Conservation (phyloP, 2,329 filamentous ascomycete species). For the Arthrobotrys entomopaga region DNA sequence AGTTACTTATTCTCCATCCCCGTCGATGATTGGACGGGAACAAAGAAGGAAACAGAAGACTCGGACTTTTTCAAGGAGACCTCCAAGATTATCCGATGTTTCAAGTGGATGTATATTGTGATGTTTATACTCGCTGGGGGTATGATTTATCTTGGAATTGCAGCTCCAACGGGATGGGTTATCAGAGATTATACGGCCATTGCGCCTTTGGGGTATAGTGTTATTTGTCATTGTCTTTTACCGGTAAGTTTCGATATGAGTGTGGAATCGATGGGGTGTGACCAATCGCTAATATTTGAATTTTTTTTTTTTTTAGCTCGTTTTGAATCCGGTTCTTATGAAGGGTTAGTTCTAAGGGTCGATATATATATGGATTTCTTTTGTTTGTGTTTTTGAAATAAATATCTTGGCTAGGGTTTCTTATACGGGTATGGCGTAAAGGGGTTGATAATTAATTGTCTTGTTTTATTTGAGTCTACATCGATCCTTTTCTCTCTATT, state of each 20-base stretch:
- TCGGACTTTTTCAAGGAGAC: conserved; percentile 41
- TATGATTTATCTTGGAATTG: conserved; percentile 59
- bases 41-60: conserved; percentile 49
- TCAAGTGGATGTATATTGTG: conserved; percentile 56
- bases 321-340: conserved; percentile 40
- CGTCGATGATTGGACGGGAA: conserved; percentile 60
- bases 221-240: conserved; percentile 69
- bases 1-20: conserved; percentile 64
- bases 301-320: conserved; percentile 25
- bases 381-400: too few relatives aligned
- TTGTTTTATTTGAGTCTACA: too few relatives aligned
- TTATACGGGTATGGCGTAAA: too few relatives aligned
- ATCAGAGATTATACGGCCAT: conserved; percentile 71
- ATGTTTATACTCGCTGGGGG: conserved; percentile 57
- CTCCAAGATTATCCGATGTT: conserved; percentile 29
- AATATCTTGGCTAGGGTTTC: too few relatives aligned
- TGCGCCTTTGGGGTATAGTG: conserved; percentile 68
- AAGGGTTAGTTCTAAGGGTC: conserved; percentile 28
- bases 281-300: too few relatives aligned
- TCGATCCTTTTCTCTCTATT: too few relatives aligned
- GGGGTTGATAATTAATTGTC: too few relatives aligned
- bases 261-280: neutral
- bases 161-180: conserved; percentile 65
- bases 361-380: too few relatives aligned
- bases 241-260: conserved; percentile 63